Conservation (phyloP, 1,139 yeast species). For the Yamadazyma aaseri region DNA sequence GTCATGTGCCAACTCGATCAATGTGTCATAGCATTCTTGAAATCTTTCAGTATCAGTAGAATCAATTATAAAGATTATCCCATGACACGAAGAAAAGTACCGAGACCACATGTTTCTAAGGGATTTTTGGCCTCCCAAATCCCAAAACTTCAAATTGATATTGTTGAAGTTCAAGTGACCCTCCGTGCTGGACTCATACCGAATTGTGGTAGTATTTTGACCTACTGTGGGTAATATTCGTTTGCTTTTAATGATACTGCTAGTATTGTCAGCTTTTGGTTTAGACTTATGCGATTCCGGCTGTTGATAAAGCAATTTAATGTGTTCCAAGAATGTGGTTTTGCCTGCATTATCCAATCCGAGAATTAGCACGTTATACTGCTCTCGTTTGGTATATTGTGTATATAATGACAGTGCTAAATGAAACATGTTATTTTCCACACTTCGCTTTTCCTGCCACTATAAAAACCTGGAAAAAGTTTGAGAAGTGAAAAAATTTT, state of each 20-base stretch:
- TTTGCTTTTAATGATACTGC: slow-evolving; percentile 30
- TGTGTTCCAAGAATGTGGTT: slow-evolving; percentile 55
- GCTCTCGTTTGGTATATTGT: slow-evolving; percentile 48
- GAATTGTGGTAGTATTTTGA: slow-evolving; percentile 60
- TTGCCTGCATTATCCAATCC: slow-evolving; percentile 97
- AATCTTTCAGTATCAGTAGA: slow-evolving; percentile 82
- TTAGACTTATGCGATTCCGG: slow-evolving; percentile 17
- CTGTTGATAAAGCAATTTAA: slow-evolving; percentile 39
- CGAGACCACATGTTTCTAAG: slow-evolving; percentile 84
- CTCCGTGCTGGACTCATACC: slow-evolving; percentile 31
- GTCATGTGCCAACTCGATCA: slow-evolving; percentile 46
- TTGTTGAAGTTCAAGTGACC: slow-evolving; percentile 40
- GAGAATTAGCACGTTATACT: slow-evolving; percentile 64
- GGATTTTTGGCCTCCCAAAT: slow-evolving; percentile 89
- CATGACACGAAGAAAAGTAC: slow-evolving; percentile 84
- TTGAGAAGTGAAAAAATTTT: too few species aligned
- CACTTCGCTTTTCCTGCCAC: too few species aligned
- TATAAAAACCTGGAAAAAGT: too few species aligned
- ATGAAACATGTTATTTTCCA: slow-evolving; percentile 40
- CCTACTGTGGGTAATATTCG: slow-evolving; percentile 50
- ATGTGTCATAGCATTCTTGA: slow-evolving; percentile 74
- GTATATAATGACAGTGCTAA: slow-evolving; percentile 47
- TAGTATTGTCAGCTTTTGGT: slow-evolving; percentile 18
- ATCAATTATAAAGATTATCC: slow-evolving; percentile 87
- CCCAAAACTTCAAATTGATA: slow-evolving; percentile 81